These are phyloP conservation scores for Cutaneotrichosporon sp. DNA, from an alignment of 1,284 basidiomycete species.

Conservation along the genomic window DNA sequence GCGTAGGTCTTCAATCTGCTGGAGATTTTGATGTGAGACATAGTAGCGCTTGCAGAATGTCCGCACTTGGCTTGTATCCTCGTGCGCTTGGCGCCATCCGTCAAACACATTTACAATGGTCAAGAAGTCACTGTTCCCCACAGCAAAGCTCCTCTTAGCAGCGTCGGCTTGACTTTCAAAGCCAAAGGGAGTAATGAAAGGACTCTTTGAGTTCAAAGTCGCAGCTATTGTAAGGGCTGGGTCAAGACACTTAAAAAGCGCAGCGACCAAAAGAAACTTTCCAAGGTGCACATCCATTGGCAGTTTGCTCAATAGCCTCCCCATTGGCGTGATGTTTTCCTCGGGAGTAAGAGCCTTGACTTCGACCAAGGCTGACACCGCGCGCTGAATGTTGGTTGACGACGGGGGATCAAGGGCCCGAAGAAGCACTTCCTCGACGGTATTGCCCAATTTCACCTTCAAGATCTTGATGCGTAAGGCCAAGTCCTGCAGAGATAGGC, in stretches of 20 bases:
- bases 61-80: constrained; percentile 58
- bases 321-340: constrained; percentile 95
- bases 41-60: constrained; percentile 80
- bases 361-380: constrained; percentile 85
- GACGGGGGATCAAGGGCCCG: constrained; percentile 87
- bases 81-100: constrained; percentile 76
- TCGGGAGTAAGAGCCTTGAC: constrained; percentile 69
- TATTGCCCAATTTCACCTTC: constrained; percentile 77
- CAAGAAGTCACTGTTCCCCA: constrained; percentile 90
- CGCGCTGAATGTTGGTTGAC: constrained; percentile 82
- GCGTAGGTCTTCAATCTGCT: constrained; percentile 94
- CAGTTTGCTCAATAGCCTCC: constrained; percentile 80
- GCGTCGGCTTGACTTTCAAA: constrained; percentile 79
- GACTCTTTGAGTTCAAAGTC: constrained; percentile 85
- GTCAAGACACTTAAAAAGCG: constrained; percentile 84
- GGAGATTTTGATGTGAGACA: constrained; percentile 85
- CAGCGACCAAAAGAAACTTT: constrained; percentile 85
- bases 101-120: constrained; percentile 88
- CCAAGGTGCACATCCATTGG: constrained; percentile 92
- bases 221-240: constrained; percentile 94
- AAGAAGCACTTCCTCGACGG: constrained; percentile 85
- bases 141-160: constrained; percentile 74
- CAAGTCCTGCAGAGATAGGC: constrained; percentile 88
- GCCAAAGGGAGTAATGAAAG: constrained; percentile 85
- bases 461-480: constrained; percentile 96